These are phyloP conservation scores for Curvularia lunata DNA, from an alignment of 2,329 filamentous ascomycete genomes.

Conservation along the genomic window DNA sequence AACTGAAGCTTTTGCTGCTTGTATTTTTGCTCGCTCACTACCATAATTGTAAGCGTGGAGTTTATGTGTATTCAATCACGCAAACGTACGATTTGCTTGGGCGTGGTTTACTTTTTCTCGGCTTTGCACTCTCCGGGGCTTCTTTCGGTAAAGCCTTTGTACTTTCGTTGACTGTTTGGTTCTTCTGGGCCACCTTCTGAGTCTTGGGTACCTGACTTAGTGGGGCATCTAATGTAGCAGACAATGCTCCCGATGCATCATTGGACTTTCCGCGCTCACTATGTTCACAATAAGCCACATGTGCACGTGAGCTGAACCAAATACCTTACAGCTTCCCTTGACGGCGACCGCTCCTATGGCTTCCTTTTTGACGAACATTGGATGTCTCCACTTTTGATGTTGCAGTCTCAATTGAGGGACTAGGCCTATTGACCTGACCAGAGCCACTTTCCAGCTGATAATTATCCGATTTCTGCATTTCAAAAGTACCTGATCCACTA, in stretches of 20 bases:
- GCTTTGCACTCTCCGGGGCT: background rate
- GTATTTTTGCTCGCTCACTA: slow-evolving; percentile 1
- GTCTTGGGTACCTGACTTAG: background rate
- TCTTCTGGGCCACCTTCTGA: background rate
- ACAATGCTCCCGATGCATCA: background rate
- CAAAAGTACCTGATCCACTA: background rate
- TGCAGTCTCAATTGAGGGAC: background rate
- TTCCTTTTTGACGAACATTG: background rate
- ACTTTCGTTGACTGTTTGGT: background rate
- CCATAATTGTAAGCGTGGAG: background rate
- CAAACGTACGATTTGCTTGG: slow-evolving; percentile 1
- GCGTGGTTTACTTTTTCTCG: slow-evolving; percentile 1
- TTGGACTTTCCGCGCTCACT: background rate
- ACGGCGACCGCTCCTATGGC: background rate
- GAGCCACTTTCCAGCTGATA: background rate
- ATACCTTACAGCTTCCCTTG: background rate
- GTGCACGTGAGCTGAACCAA: background rate
- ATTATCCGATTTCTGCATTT: background rate
- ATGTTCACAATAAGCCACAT: background rate
- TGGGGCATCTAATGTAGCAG: background rate
- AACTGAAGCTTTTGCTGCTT: background rate
- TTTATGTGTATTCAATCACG: background rate
- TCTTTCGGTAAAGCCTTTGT: too few species aligned
- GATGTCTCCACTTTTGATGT: background rate
- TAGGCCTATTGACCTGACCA: background rate